phyloP scores from a whole-genome alignment of 2,329 filamentous ascomycete genomes.

The Aspergillus puulaauensis region DNA sequence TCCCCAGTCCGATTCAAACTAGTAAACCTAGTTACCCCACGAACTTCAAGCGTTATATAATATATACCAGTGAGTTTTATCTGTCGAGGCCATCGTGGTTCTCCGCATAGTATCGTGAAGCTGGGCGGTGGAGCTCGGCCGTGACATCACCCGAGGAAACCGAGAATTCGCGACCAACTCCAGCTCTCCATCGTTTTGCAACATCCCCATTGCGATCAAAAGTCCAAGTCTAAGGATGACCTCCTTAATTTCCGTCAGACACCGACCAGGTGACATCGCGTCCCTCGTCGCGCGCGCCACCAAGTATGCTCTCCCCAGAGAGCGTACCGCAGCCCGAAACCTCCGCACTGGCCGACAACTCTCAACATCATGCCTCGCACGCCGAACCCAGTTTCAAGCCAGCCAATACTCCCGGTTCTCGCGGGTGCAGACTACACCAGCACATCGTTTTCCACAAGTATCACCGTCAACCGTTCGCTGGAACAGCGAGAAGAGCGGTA shows the following conservation, averaged over 20 bases:
- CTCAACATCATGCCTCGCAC: background rate
- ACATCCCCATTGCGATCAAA: background rate
- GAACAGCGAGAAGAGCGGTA: conserved; percentile 18
- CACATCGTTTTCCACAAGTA: background rate
- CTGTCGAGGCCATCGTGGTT: background rate
- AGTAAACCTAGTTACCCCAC: background rate
- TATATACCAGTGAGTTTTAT: background rate
- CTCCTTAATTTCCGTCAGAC: conserved; percentile 10
- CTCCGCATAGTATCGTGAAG: background rate
- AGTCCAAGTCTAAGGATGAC: conserved; percentile 3
- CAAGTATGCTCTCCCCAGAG: background rate
- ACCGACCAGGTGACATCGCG: background rate
- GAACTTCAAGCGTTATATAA: background rate
- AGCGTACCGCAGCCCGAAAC: background rate
- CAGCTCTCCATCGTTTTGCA: background rate
- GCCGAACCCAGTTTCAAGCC: background rate
- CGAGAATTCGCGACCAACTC: background rate
- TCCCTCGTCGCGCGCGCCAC: conserved; percentile 9
- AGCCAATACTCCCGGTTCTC: background rate
- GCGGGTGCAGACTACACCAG: background rate
- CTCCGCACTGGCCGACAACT: background rate
- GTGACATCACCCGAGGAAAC: conserved; percentile 13
- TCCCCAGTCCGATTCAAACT: too few species aligned
- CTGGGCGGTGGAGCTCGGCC: background rate
- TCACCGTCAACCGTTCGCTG: background rate